These are phyloP conservation scores for Nannizziopsis barbatae DNA, from an alignment of 2,329 filamentous ascomycete species.

Conservation along the genomic window DNA sequence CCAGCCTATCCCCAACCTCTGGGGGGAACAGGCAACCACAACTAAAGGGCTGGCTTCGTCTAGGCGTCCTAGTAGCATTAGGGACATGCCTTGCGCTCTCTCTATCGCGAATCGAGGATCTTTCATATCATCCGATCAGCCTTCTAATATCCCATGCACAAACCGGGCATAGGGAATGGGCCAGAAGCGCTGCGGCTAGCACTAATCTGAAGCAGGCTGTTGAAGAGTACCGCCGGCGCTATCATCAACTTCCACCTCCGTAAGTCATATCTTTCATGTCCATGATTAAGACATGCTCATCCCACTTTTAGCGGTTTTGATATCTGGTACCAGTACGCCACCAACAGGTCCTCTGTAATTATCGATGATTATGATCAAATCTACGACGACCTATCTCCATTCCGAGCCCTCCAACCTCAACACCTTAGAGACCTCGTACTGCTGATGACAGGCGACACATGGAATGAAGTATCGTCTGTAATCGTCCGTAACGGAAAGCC, in stretches of 20 bases:
- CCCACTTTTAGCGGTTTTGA: slow-evolving; percentile 41
- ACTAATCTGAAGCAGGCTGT: slow-evolving; percentile 41
- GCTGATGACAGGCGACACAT: slow-evolving; percentile 42
- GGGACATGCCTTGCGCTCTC: slow-evolving; percentile 33
- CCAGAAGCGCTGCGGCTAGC: slow-evolving; percentile 39
- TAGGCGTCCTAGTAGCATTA: slow-evolving; percentile 33
- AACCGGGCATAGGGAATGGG: slow-evolving; percentile 40
- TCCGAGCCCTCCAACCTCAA: slow-evolving; percentile 42
- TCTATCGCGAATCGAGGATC: slow-evolving; percentile 30
- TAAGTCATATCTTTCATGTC: slow-evolving; percentile 18
- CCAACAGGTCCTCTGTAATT: slow-evolving; percentile 40
- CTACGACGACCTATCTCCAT: slow-evolving; percentile 45
- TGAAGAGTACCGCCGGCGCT: slow-evolving; percentile 41
- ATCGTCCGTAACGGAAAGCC: slow-evolving; percentile 45
- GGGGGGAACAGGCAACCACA: slow-evolving; percentile 22
- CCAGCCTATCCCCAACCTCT: slow-evolving; percentile 21
- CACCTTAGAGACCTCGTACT: slow-evolving; percentile 44
- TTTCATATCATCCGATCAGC: slow-evolving; percentile 45
- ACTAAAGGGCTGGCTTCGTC: slow-evolving; percentile 26
- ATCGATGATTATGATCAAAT: slow-evolving; percentile 54
- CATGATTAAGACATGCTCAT: slow-evolving; percentile 4
- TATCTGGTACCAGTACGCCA: slow-evolving; percentile 49
- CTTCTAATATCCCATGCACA: slow-evolving; percentile 43
- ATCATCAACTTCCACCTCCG: slow-evolving; percentile 46
- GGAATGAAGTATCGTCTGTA: slow-evolving; percentile 47